phyloP scores from a whole-genome alignment of 805 yeast genomes.

The Pichia nanzhaoensis region DNA sequence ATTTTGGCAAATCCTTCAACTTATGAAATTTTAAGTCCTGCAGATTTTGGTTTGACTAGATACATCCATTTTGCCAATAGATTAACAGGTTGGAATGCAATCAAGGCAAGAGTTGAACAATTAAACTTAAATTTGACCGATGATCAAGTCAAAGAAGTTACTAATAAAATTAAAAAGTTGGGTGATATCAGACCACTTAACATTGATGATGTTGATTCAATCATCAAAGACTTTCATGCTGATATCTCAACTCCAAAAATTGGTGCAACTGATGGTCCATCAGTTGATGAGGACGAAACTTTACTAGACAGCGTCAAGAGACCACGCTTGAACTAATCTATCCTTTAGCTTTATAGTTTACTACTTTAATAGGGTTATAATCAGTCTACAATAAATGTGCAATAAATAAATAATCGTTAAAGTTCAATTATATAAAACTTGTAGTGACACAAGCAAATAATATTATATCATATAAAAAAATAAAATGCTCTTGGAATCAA shows the following conservation, averaged over 20 bases:
- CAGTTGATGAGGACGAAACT: constrained; percentile 25
- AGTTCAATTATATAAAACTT: background rate
- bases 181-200: constrained; percentile 93
- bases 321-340: constrained; percentile 25
- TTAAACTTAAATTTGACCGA: constrained; percentile 84
- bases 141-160: constrained; percentile 91
- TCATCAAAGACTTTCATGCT: constrained; percentile 88
- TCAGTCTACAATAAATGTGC: background rate
- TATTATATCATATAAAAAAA: no score
- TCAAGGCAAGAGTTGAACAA: constrained; percentile 96
- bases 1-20: constrained; percentile 97
- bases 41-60: constrained; percentile 92
- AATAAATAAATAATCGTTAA: constrained; percentile 5
- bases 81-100: constrained; percentile 98
- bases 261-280: constrained; percentile 28
- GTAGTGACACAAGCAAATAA: no score
- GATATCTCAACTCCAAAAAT: constrained; percentile 54
- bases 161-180: constrained; percentile 83
- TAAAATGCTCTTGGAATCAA: background rate
- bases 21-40: constrained; percentile 92
- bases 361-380: no score
- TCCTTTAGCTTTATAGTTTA: background rate
- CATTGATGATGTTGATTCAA: constrained; percentile 96
- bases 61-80: constrained; percentile 98
- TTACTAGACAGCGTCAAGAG: constrained; percentile 28